Base-by-base conservation (phyloP, 2,329 filamentous ascomycete genomes). In the Monilinia polystroma region DNA sequence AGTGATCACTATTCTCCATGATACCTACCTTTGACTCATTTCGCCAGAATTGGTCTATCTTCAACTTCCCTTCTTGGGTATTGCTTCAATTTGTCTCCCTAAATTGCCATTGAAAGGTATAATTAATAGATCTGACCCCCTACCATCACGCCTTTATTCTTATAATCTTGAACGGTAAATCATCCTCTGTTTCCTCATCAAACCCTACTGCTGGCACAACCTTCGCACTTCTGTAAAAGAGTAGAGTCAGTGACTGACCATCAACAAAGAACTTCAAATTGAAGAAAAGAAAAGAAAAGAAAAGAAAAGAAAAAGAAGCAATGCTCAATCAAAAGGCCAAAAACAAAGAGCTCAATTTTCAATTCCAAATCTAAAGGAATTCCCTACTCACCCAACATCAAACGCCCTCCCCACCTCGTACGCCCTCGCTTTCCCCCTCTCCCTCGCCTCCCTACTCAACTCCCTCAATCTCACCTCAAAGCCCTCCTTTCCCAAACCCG, bases 381-480 rank as follows among this genome's bases (percentile, higher is more conserved):
- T 3, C 3, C 29, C 3, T 12, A 54, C 57, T 23, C 29, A 60
- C 57, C 58, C 45, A 51, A 62, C 45, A 6, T 12, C 14, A 62
- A 62, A 62, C 2, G 23, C 60, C 18, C 41, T 63, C 14, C 58
- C 58, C 29, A 63, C 56, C 35, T 63, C 43, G 35, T 66, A 66
- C 35, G 65, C 64, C n/a, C 54, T 66, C 26, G 53, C 64, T 43
- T 66, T 70, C 52, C 52, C 56, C 10, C 57, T 52, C 20, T 26
- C 47, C 47, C 14, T 35, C 10, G 64, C 64, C 47, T 60, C 64
- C 26, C 16, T 26, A 29, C 38, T 56, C 64, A 66, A 63, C 58
- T 63, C 62, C 43, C 63, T 66, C 53, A 72, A 59, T 12, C 57
- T 52, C 7, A 72, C 66, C 23, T 70, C 71, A 66, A 70, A 72